Percentiles rank a stretch among this genome's conserved stretches.
Conservation (phyloP, 495 filamentous ascomycete species). For the Pseudevernia furfuracea region DNA sequence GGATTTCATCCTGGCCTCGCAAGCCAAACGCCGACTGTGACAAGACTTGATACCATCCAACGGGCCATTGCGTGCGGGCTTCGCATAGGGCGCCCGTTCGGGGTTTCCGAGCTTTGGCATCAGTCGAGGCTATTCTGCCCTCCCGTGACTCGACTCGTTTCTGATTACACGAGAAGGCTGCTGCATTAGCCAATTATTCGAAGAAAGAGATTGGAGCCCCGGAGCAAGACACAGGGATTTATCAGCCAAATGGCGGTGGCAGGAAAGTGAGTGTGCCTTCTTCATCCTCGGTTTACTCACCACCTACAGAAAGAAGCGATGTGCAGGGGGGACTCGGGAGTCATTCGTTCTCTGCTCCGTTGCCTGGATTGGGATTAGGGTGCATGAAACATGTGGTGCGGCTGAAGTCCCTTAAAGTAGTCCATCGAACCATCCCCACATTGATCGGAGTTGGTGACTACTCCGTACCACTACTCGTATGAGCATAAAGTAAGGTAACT, state of each 20-base stretch:
- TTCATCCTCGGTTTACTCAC: conserved; percentile 2
- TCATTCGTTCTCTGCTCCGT: conserved; percentile 4
- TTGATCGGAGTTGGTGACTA: neutral
- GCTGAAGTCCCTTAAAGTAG: too few species aligned
- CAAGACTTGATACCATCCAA: conserved; percentile 1
- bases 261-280: conserved; percentile 2
- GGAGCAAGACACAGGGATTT: conserved; percentile 7
- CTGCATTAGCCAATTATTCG: too few species aligned
- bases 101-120: conserved; percentile 16
- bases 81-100: conserved; percentile 8
- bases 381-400: conserved; percentile 6
- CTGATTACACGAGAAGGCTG: conserved; percentile 13
- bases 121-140: neutral
- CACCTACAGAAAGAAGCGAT: neutral
- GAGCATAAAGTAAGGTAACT: neutral
- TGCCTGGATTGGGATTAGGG: neutral
- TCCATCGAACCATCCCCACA: neutral
- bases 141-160: conserved; percentile 8
- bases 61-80: conserved; percentile 8
- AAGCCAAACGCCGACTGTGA: neutral
- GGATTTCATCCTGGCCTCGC: conserved; percentile 12
- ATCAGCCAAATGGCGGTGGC: conserved; percentile 22
- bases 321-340: too few species aligned
- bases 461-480: neutral
- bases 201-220: neutral